A percentile compares a stretch with the other conserved stretches of the same genome.
Evolutionary conservation across 306 rosid genomes (phyloP).

Genomic region (Senna tora): DNA sequence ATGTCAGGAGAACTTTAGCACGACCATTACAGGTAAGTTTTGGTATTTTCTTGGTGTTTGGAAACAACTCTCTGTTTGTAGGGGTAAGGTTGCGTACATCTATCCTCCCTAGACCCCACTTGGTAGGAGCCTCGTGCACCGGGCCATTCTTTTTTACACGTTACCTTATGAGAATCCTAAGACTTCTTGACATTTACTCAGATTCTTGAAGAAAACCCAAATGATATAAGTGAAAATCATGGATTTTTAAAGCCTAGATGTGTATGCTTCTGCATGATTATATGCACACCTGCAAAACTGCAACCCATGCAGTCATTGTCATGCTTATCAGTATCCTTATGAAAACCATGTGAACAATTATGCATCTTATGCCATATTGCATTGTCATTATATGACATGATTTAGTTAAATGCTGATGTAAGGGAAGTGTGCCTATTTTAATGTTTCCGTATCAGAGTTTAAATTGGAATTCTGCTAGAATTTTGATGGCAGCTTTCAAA

Average conservation of each 20-base stretch:
- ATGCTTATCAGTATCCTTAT: not conserved
- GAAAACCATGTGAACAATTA: not conserved
- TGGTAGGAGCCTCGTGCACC: too few relatives aligned
- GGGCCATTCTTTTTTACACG: too few relatives aligned
- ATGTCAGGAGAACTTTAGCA: slow-evolving; percentile 67
- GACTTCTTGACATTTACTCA: not conserved
- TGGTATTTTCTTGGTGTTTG: not conserved
- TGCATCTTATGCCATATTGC: not conserved
- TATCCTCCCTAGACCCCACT: too few relatives aligned
- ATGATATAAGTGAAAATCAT: not conserved
- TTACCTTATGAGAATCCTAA: not conserved
- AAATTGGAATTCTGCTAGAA: not conserved
- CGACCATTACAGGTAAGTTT: slow-evolving; percentile 47
- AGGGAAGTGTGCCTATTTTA: not conserved
- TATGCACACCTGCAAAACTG: not conserved
- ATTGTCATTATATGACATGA: not conserved
- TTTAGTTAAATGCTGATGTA: not conserved
- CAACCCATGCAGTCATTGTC: not conserved
- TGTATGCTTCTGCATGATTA: not conserved
- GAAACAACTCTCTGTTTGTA: too few relatives aligned
- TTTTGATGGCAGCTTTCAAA: not conserved
- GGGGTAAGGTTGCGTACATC: too few relatives aligned
- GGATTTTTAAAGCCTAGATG: not conserved
- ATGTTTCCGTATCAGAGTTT: not conserved
- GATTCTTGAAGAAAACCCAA: not conserved